Conservation (phyloP, 306 rosid genomes). For the Corylus americana region DNA sequence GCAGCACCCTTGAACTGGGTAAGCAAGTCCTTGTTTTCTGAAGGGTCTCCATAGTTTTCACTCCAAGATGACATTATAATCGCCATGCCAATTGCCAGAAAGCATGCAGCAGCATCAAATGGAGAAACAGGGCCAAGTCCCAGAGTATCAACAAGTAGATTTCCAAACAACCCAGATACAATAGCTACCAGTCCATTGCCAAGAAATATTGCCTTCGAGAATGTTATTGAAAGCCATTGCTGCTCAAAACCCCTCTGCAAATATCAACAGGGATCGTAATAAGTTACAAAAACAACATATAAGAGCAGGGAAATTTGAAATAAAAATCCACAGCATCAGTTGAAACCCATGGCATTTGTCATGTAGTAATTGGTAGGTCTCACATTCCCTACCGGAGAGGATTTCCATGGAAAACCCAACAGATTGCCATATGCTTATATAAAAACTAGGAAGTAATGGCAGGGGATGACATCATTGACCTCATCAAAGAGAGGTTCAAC, state of each 20-base stretch:
- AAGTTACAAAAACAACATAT: slow-evolving; percentile 7
- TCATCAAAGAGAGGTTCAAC: not conserved
- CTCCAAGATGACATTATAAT: slow-evolving; percentile 78
- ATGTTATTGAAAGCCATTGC: slow-evolving; percentile 91
- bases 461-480: not conserved
- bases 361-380: not conserved
- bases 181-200: slow-evolving; percentile 94
- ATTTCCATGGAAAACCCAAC: slow-evolving; percentile 4
- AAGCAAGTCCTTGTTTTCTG: slow-evolving; percentile 80
- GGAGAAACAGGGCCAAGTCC: slow-evolving; percentile 95
- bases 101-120: slow-evolving; percentile 96
- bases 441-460: not conserved
- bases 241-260: slow-evolving; percentile 93
- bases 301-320: not conserved
- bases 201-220: slow-evolving; percentile 90
- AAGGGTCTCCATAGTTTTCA: slow-evolving; percentile 83
- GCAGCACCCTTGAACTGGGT: slow-evolving; percentile 89
- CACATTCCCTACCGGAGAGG: not conserved
- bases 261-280: slow-evolving; percentile 8
- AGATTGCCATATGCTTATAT: slow-evolving; percentile 1
- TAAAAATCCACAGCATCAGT: not conserved
- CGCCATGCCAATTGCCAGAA: slow-evolving; percentile 90
- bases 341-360: not conserved
- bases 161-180: slow-evolving; percentile 81
- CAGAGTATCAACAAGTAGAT: slow-evolving; percentile 78